These are phyloP conservation scores for Sarocladium oryzae DNA, from an alignment of 2,329 filamentous ascomycete species.

Conservation along the genomic window DNA sequence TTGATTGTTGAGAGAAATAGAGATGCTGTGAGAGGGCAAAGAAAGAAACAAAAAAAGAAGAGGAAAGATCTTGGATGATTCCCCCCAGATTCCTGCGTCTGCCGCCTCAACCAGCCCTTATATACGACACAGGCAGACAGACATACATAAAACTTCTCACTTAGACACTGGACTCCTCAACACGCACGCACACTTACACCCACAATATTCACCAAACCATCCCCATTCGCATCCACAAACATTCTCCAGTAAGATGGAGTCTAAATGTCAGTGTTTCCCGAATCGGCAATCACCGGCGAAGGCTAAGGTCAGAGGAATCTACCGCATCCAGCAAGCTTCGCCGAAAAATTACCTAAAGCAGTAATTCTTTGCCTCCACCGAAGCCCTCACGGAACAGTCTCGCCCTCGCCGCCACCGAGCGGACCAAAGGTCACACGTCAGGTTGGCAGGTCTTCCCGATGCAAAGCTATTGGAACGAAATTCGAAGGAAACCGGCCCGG, in stretches of 20 bases:
- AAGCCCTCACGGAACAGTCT: neutral
- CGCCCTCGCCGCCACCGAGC: neutral
- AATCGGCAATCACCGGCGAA: neutral
- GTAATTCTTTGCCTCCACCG: neutral
- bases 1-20: neutral
- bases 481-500: too few relatives aligned
- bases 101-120: too few relatives aligned
- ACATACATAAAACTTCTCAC: too few relatives aligned
- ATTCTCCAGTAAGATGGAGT: neutral
- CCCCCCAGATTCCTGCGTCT: too few relatives aligned
- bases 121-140: neutral
- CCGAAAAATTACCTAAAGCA: neutral
- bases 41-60: neutral
- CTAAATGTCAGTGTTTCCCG: neutral
- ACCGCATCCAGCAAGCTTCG: neutral
- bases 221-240: neutral
- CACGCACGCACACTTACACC: neutral
- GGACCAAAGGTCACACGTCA: slow-evolving; percentile 2
- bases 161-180: neutral
- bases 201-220: neutral
- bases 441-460: neutral
- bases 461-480: too few relatives aligned
- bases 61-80: too few relatives aligned
- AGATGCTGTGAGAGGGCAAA: neutral
- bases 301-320: neutral